Evolutionary conservation across 2,329 filamentous ascomycete species (phyloP).

Genomic region (Aureobasidium sp.): DNA sequence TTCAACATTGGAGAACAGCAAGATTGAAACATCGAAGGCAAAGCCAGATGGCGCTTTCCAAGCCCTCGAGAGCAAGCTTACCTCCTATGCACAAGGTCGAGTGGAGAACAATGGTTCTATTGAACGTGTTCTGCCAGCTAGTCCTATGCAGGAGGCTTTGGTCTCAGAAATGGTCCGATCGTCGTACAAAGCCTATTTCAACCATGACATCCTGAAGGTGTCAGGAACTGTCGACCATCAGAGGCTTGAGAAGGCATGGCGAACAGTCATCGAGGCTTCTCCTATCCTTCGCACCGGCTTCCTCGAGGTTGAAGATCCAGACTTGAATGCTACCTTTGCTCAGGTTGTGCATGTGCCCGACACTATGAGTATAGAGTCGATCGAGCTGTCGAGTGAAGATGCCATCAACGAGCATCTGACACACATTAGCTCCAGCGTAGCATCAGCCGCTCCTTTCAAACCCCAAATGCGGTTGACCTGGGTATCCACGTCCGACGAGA

Average conservation of each 20-base stretch:
- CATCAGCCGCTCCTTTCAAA: constrained; percentile 10
- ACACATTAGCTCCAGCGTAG: constrained; percentile 31
- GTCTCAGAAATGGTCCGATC: constrained; percentile 74
- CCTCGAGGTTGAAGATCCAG: constrained; percentile 54
- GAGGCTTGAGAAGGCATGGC: constrained; percentile 56
- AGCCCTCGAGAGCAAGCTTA: constrained; percentile 1
- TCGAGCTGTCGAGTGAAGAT: constrained; percentile 14
- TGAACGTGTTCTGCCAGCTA: constrained; percentile 63
- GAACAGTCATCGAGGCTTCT: constrained; percentile 49
- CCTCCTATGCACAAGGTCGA: constrained; percentile 12
- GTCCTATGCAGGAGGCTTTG: constrained; percentile 82
- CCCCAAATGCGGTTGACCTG: constrained; percentile 33
- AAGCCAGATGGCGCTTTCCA: not conserved
- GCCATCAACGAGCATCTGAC: constrained; percentile 22
- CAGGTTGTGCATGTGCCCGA: constrained; percentile 43
- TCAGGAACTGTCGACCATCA: constrained; percentile 46
- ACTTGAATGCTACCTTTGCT: constrained; percentile 49
- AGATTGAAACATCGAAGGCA: not conserved
- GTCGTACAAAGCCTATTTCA: constrained; percentile 71
- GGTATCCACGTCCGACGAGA: constrained; percentile 28
- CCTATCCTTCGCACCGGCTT: constrained; percentile 75
- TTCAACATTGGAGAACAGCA: constrained; percentile 17
- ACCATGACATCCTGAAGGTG: constrained; percentile 69
- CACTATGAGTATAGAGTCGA: constrained; percentile 22
- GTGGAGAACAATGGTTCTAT: constrained; percentile 25